Evolutionary conservation across 192 early-diverging fungal species (phyloP).

Genomic region (Podila clonocystis): DNA sequence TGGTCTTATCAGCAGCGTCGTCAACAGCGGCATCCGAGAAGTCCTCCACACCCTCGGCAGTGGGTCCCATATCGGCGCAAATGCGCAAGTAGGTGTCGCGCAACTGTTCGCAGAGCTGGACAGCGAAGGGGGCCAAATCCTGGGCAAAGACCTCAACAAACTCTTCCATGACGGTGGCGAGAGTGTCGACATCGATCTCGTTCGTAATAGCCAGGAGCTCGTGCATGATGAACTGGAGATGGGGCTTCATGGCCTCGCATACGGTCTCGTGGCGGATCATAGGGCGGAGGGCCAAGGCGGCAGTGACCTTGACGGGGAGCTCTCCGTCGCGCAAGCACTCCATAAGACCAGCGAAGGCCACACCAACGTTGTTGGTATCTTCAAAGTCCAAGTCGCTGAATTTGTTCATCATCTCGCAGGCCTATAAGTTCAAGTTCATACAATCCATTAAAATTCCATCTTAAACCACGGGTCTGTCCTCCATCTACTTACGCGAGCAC

Average conservation of each 20-base stretch:
- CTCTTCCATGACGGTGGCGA: conserved; percentile 88
- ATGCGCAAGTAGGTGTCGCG: conserved; percentile 89
- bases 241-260: conserved; percentile 78
- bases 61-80: conserved; percentile 60
- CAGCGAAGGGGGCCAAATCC: conserved; percentile 92
- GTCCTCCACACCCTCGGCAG: conserved; percentile 49
- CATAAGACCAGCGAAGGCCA: conserved; percentile 61
- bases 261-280: conserved; percentile 81
- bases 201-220: conserved; percentile 87
- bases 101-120: conserved; percentile 88
- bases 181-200: conserved; percentile 92
- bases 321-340: conserved; percentile 79
- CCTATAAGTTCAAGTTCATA: conserved; percentile 10
- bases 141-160: conserved; percentile 93
- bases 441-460: too few relatives aligned
- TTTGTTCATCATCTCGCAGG: conserved; percentile 60
- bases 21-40: conserved; percentile 66
- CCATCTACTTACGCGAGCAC: conserved; percentile 72
- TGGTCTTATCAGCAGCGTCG: conserved; percentile 82
- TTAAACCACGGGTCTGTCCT: too few relatives aligned
- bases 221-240: conserved; percentile 90
- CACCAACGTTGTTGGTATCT: conserved; percentile 61
- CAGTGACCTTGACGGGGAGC: conserved; percentile 89
- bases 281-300: conserved; percentile 82
- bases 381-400: conserved; percentile 73